Percentiles rank a stretch among this genome's conserved stretches.
These are phyloP conservation scores for Podaxis carcinomalis DNA, from an alignment of 768 basidiomycete species.

Conservation along the genomic window DNA sequence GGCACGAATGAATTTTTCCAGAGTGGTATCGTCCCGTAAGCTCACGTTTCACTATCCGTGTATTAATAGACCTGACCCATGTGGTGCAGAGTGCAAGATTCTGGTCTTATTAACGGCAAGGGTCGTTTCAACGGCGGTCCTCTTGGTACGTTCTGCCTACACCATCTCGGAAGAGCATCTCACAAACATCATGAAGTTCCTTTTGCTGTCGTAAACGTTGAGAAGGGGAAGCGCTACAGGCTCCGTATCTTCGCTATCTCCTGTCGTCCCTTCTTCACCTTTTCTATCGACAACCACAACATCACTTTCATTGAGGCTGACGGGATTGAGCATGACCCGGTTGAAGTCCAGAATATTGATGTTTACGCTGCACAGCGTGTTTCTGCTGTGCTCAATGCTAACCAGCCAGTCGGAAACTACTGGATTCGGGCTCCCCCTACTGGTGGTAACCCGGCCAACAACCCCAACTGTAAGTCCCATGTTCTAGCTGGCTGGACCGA, in stretches of 20 bases:
- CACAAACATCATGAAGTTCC: neutral
- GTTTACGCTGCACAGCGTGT: constrained; percentile 28
- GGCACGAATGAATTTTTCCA: neutral
- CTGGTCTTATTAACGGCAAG: constrained; percentile 14
- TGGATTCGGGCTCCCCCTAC: constrained; percentile 41
- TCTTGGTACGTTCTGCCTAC: constrained; percentile 2
- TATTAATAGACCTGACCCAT: neutral
- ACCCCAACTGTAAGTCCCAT: constrained; percentile 9
- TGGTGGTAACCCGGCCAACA: constrained; percentile 19
- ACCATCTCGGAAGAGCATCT: neutral
- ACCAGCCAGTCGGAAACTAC: constrained; percentile 25
- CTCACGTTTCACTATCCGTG: neutral
- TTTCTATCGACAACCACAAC: constrained; percentile 31
- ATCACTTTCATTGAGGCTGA: constrained; percentile 27
- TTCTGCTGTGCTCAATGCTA: constrained; percentile 27
- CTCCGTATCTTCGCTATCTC: constrained; percentile 48
- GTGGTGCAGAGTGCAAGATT: neutral
- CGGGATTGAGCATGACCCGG: constrained; percentile 26
- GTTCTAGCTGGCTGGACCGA: neutral
- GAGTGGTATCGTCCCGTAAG: constrained; percentile 11
- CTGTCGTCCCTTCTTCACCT: constrained; percentile 36
- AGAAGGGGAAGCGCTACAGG: constrained; percentile 41
- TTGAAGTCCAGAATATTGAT: constrained; percentile 33
- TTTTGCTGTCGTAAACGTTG: constrained; percentile 35
- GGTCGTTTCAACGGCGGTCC: constrained; percentile 8